Conservation (phyloP, 768 basidiomycete genomes). For the Serpula lacrymans region DNA sequence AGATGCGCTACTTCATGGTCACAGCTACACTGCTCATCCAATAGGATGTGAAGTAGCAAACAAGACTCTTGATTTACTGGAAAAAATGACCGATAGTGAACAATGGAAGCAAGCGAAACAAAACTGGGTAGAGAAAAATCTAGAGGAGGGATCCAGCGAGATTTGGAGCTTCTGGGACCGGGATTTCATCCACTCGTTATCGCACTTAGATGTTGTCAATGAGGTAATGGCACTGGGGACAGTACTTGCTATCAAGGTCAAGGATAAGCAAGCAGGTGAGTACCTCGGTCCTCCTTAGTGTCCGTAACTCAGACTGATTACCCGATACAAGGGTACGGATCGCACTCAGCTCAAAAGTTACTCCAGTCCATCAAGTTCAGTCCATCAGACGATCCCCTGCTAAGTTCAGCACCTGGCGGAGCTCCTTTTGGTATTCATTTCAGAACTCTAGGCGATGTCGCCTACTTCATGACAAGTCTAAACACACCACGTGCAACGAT, state of each 20-base stretch:
- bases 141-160: slow-evolving; percentile 13
- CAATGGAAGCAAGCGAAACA: slow-evolving; percentile 58
- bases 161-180: slow-evolving; percentile 92
- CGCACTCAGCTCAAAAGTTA: slow-evolving; percentile 60
- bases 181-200: slow-evolving; percentile 62
- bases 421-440: slow-evolving; percentile 72
- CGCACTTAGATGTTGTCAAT: slow-evolving; percentile 52
- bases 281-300: not conserved
- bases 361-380: slow-evolving; percentile 48
- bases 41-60: slow-evolving; percentile 91
- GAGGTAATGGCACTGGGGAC: slow-evolving; percentile 88
- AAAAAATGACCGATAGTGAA: slow-evolving; percentile 41
- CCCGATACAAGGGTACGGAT: slow-evolving; percentile 44
- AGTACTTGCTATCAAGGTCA: slow-evolving; percentile 76
- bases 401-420: slow-evolving; percentile 48
- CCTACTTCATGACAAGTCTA: slow-evolving; percentile 90
- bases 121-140: slow-evolving; percentile 46
- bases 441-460: slow-evolving; percentile 85
- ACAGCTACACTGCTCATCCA: slow-evolving; percentile 94
- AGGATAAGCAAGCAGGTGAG: slow-evolving; percentile 54
- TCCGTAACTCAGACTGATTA: not conserved
- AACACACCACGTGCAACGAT: slow-evolving; percentile 59
- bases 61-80: slow-evolving; percentile 67
- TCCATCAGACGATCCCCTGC: slow-evolving; percentile 15
- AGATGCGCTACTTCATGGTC: slow-evolving; percentile 90